Base-by-base conservation (phyloP, 768 basidiomycete species). In the Pleurotus tuber-regium region DNA sequence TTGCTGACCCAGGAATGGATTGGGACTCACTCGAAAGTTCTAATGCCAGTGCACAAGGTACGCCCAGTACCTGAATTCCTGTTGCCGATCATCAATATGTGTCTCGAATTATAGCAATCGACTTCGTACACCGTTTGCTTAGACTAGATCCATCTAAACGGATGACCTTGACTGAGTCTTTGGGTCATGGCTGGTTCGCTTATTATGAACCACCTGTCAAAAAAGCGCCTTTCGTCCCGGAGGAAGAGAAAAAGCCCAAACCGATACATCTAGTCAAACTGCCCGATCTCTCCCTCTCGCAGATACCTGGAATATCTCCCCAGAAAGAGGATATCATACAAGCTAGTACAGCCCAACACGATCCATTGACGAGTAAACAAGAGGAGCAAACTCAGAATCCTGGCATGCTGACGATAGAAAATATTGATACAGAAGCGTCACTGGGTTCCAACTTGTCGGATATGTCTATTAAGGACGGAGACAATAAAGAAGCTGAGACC, bases 131-230 rank as follows among this genome's bases (percentile, higher is more conserved):
- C 2, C 58, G 66, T 2, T 77, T 98, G 9, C 78, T 98, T 11
- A 76, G 81, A 47, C 70, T 73, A 28, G 75, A 89, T 51, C 91
- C 93, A 0, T 57, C 56, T 0, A 55, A 63, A 10, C 84, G 95
- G 12, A 79, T 96, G 78, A 81, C 84, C 4, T 75, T 94, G 53
- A 69, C 73, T 2, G 73, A 79, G 0, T 86, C 93, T 0, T 75
- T 89, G 6, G 21, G 66, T 0, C 92, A 98, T 59, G 80, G 82
- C 0, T 98, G 96, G 96, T 75, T 98, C 2, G 23, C 24, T 10
- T 30, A 14, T 8, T 46, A 57, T 39, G 46, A 46, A 14, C 53
- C 24, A 3, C 50, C 53, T 3, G 54, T 53, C 25, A 47, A 46
- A 2, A 10, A 19, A 9, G 31, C 31, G 21, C 46, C 46, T 21